Evolutionary conservation across 139 green algal species (phyloP).

Genomic region (Marvania coccoides): DNA sequence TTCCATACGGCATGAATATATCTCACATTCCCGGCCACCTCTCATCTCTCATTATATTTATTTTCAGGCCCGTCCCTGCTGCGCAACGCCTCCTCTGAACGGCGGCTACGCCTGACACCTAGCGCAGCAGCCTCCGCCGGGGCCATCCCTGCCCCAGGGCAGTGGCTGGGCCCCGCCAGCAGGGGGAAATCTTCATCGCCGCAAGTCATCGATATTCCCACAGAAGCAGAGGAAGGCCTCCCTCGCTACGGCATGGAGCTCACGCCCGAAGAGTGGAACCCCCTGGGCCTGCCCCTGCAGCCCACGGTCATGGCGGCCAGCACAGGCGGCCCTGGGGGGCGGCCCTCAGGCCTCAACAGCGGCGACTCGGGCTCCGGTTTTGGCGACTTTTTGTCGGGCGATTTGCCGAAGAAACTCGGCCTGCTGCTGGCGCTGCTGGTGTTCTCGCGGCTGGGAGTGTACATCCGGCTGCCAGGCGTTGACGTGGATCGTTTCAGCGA

Average conservation of each 20-base stretch:
- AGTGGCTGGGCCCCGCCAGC: conserved; percentile 16
- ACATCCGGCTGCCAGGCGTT: conserved; percentile 86
- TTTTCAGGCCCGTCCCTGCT: background rate
- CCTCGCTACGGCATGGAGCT: conserved; percentile 32
- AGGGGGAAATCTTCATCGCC: background rate
- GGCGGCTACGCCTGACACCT: background rate
- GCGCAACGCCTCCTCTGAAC: background rate
- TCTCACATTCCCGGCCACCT: background rate
- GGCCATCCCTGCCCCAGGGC: background rate
- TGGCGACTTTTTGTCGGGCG: conserved; percentile 50
- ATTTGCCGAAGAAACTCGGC: conserved; percentile 70
- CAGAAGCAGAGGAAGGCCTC: conserved; percentile 6
- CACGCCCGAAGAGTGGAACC: conserved; percentile 30
- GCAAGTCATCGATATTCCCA: background rate
- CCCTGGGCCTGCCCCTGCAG: conserved; percentile 9
- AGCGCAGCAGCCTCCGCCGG: background rate
- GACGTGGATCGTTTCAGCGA: conserved; percentile 76
- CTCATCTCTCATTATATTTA: background rate
- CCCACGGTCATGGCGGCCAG: conserved; percentile 6
- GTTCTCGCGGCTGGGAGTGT: conserved; percentile 85
- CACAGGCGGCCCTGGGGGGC: background rate
- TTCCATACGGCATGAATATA: too few species aligned
- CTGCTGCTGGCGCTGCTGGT: conserved; percentile 74
- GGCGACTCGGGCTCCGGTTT: background rate
- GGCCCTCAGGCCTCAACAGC: background rate